These are phyloP conservation scores for Inonotus hispidus DNA, from an alignment of 1,284 basidiomycete genomes.

Conservation along the genomic window DNA sequence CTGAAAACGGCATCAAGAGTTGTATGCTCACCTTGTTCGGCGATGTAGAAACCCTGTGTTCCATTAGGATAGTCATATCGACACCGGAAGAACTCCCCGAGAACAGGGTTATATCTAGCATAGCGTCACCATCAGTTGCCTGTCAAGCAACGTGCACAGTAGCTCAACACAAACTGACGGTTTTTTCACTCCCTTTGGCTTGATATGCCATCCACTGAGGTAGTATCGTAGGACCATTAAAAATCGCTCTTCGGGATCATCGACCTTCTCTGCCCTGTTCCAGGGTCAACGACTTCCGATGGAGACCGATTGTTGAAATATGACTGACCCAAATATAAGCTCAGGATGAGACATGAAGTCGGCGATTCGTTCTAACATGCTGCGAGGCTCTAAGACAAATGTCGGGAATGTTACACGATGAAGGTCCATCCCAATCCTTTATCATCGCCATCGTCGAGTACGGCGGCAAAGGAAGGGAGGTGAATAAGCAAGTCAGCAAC, in stretches of 20 bases:
- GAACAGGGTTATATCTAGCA: conserved; percentile 87
- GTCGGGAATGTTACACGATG: conserved; percentile 91
- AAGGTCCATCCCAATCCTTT: conserved; percentile 91
- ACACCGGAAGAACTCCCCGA: conserved; percentile 98
- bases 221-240: conserved; percentile 91
- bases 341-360: conserved; percentile 99
- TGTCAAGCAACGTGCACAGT: background rate
- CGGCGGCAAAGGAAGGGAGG: background rate
- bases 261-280: conserved; percentile 64
- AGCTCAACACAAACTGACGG: conserved; percentile 52
- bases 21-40: conserved; percentile 75
- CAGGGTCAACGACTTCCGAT: conserved; percentile 17
- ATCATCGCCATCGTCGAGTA: background rate
- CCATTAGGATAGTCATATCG: conserved; percentile 91
- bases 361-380: conserved; percentile 93
- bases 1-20: background rate
- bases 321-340: conserved; percentile 88
- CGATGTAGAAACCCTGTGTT: conserved; percentile 92
- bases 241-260: conserved; percentile 87
- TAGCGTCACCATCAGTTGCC: background rate
- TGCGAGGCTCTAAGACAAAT: conserved; percentile 90
- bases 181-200: conserved; percentile 99
- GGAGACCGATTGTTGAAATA: conserved; percentile 18
- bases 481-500: background rate
- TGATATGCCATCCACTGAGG: conserved; percentile 99